Evolutionary conservation across 1,284 basidiomycete species (phyloP), one percentile per base, ranked within the genome.

Genomic region (Rugosomyces carneus): DNA sequence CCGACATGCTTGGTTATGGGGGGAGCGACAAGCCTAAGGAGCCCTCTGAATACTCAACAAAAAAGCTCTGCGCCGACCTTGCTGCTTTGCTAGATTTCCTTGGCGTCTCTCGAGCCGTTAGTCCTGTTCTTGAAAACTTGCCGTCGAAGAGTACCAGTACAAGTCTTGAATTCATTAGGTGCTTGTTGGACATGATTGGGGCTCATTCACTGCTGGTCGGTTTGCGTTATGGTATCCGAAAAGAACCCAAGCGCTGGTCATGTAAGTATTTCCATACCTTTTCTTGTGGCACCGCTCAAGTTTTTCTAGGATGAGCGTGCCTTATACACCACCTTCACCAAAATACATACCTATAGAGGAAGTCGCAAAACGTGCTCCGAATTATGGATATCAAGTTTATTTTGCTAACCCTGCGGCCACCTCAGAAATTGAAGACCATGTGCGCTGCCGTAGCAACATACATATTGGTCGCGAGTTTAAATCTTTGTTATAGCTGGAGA

Each of bases 181-280:
- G 10, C 61, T 86, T 40, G 67, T 85, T 50, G 84, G 82, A 1
- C 85, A 87, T 52, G 84, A 88, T 55, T 87, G 84, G 84, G 85
- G 84, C 1, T 66, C 80, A 6, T 75, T 67, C 50, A 73, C 67
- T 5, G 80, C 70, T 2, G 70, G 71, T 27, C 70, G 82, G 18
- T 82, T 88, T 53, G 78, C 81, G 10, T 65, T 85, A 20, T 85
- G 81, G 81, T 62, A 83, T 58, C 81, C 84, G 0, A 61, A 76
- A 13, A 70, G 82, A 26, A 52, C 84, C 34, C 53, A 70, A 3
- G 78, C 76, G 0, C 64, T 88, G 15, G 68, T 73, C 0, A 64
- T 80, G 85, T 84, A 62, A 51, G 76, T 63, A 8, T 40, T n/a
- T 29, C 23, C 15, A 5, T 5, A 8, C 13, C 16, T 20, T 11